phyloP scores from a whole-genome alignment of 495 filamentous ascomycete genomes.

The Hypoxylon perforatum region DNA sequence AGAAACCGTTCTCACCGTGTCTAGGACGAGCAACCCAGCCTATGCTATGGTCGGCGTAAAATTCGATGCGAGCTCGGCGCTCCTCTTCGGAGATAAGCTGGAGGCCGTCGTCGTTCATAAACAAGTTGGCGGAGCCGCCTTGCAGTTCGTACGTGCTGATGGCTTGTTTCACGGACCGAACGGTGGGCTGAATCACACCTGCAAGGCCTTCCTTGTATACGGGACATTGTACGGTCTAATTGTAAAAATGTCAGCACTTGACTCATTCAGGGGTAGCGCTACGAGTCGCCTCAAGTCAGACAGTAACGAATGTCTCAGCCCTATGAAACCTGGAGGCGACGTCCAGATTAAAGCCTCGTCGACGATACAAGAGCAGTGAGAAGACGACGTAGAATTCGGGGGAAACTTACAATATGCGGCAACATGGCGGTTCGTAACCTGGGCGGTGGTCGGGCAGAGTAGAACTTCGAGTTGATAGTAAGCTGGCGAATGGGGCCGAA shows the following conservation, averaged over 20 bases:
- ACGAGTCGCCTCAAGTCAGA: neutral
- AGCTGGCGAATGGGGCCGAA: conserved; percentile 79
- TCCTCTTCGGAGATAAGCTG: conserved; percentile 76
- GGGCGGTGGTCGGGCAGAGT: conserved; percentile 73
- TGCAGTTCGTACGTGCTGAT: conserved; percentile 84
- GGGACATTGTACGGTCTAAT: conserved; percentile 72
- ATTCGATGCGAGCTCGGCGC: conserved; percentile 72
- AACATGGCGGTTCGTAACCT: conserved; percentile 63
- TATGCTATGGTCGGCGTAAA: conserved; percentile 77
- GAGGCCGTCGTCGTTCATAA: conserved; percentile 83
- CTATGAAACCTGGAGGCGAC: neutral
- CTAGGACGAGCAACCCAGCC: conserved; percentile 82
- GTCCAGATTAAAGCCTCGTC: neutral
- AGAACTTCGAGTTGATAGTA: conserved; percentile 79
- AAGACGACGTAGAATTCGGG: neutral
- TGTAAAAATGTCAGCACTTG: conserved; percentile 12
- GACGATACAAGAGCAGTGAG: neutral
- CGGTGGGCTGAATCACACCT: conserved; percentile 74
- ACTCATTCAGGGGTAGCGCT: conserved; percentile 3
- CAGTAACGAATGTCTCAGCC: conserved; percentile 16
- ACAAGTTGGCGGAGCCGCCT: conserved; percentile 82
- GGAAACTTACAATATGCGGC: conserved; percentile 63
- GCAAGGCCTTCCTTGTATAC: conserved; percentile 78
- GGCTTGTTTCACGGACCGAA: conserved; percentile 76
- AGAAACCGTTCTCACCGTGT: conserved; percentile 70